Evolutionary conservation across 2,329 filamentous ascomycete species (phyloP).

Genomic region (Fusarium pininemorale): DNA sequence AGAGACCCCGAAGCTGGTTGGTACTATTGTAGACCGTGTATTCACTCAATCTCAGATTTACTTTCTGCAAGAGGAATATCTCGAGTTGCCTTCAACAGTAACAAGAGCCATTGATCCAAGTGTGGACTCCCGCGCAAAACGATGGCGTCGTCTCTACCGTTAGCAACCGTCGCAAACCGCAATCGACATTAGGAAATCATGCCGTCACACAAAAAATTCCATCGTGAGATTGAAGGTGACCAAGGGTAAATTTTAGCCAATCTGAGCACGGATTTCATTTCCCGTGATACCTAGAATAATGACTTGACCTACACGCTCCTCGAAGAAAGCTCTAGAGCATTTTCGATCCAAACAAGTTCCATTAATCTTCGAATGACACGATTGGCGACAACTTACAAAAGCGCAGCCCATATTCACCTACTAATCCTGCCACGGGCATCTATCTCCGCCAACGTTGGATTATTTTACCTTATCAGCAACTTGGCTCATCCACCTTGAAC

Average conservation of each 20-base stretch:
- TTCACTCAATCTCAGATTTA: neutral
- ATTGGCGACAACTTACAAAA: neutral
- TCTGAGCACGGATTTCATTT: slow-evolving; percentile 15
- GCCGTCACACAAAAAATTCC: slow-evolving; percentile 13
- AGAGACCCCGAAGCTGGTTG: slow-evolving; percentile 19
- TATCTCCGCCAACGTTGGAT: slow-evolving; percentile 26
- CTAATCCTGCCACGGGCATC: slow-evolving; percentile 22
- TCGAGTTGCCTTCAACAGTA: neutral
- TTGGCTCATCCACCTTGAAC: slow-evolving; percentile 34
- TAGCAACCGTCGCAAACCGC: slow-evolving; percentile 36
- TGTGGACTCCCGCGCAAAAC: neutral
- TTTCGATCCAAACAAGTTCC: neutral
- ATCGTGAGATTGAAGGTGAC: neutral
- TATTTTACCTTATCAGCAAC: slow-evolving; percentile 20
- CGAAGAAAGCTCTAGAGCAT: neutral
- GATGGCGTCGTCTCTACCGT: slow-evolving; percentile 10
- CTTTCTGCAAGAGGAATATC: neutral
- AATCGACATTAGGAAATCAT: slow-evolving; percentile 5
- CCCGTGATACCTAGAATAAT: slow-evolving; percentile 16
- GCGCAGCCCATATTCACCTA: neutral
- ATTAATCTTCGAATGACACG: neutral
- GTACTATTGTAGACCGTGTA: neutral
- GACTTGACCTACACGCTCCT: neutral
- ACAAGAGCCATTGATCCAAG: neutral
- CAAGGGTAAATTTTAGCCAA: slow-evolving; percentile 22